Base-by-base conservation (phyloP, 768 basidiomycete genomes). In the Amanita subjunquillea region DNA sequence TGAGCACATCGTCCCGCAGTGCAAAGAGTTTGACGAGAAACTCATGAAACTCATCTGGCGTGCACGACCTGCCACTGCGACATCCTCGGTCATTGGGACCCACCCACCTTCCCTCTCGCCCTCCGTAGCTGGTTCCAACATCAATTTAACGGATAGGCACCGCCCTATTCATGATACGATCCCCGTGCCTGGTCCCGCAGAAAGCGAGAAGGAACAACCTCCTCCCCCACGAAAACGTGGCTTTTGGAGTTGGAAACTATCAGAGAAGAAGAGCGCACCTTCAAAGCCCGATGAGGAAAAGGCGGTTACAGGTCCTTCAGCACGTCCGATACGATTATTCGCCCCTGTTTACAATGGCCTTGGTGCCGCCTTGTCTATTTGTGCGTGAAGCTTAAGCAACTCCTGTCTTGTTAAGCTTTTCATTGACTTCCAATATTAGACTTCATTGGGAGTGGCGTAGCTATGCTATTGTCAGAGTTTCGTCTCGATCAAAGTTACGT, bases 331-430 rank as follows among this genome's bases (percentile, higher is more conserved):
- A 23, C 76, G 80, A 29, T 71, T 87, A 34, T 79, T 87, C 51
- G 87, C 87, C 2, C 87, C 88, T 2, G 58, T 86, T 8, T 88
- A 89, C 59, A 73, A 74, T 27, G 87, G 87, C n/a, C 59, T 89
- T 4, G 87, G 82, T 2, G 72, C 75, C 40, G 88, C 73, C 1
- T 61, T 91, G 47, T 70, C 83, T 0, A 49, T 82, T n/a, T 86
- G 87, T 89, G 61, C 58, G 77, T 67, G 51, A 20, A 6, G 13
- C 13, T 23, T 43, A 29, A 15, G 25, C 15, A 17, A 42, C 8
- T 40, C 23, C 10, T 22, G 37, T 53, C 48, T 51, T 13, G 39
- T 10, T 52, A 25, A 34, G 41, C 17, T 39, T 34, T 45, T 34
- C 15, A 55, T 48, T 54, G 39, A 53, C 17, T 38, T 12, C 41